Evolutionary conservation across 106 monocot species (phyloP).

Genomic region (Allium fistulosum): DNA sequence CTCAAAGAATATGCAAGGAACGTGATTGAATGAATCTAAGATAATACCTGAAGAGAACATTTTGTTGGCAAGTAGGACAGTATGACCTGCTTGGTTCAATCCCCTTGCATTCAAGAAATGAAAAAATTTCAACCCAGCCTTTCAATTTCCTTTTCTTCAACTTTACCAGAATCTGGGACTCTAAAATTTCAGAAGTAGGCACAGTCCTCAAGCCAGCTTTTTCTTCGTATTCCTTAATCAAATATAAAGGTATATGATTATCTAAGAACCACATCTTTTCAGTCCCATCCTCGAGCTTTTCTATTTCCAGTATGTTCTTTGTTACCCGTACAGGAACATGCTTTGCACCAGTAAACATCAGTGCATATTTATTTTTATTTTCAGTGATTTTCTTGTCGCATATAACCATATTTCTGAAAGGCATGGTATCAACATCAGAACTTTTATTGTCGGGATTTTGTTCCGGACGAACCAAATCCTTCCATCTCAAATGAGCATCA

Average conservation of each 20-base stretch:
- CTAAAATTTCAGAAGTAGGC: conserved; percentile 3
- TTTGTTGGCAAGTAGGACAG: conserved; percentile 49
- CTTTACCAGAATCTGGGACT: conserved; percentile 8
- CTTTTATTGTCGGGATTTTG: conserved; percentile 47
- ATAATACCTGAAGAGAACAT: conserved; percentile 55
- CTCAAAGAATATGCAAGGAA: background rate
- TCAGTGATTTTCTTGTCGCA: conserved; percentile 44
- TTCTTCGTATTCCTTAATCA: conserved; percentile 73
- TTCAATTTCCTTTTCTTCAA: conserved; percentile 28
- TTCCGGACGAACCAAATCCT: conserved; percentile 60
- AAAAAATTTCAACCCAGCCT: conserved; percentile 36
- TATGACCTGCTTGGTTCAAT: conserved; percentile 34
- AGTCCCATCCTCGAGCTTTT: conserved; percentile 27
- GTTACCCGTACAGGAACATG: conserved; percentile 69
- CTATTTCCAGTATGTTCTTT: conserved; percentile 64
- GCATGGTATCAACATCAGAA: conserved; percentile 37
- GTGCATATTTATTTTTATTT: conserved; percentile 48
- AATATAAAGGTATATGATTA: conserved; percentile 62
- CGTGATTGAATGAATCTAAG: background rate
- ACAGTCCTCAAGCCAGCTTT: conserved; percentile 12
- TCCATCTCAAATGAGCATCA: conserved; percentile 84
- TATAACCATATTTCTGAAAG: conserved; percentile 70
- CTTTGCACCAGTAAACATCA: conserved; percentile 58
- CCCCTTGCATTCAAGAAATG: conserved; percentile 52
- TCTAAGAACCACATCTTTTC: conserved; percentile 80